phyloP scores from a whole-genome alignment of 2,329 filamentous ascomycete genomes.

The Xylariomycetidae sp. region DNA sequence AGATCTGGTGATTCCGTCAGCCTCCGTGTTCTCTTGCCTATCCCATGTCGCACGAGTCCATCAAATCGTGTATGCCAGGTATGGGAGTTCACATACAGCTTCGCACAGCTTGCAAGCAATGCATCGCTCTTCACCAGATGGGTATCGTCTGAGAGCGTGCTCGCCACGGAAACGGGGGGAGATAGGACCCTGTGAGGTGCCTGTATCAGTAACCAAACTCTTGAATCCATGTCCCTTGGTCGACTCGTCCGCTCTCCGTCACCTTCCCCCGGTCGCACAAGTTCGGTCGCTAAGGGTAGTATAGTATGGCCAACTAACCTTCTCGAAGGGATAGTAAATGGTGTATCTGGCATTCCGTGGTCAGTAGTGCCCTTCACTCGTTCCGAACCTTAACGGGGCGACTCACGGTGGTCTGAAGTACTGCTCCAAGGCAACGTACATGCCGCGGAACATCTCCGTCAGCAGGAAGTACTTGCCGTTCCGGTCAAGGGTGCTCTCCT shows the following conservation, averaged over 20 bases:
- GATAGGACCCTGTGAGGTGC: slow-evolving; percentile 66
- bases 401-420: slow-evolving; percentile 95
- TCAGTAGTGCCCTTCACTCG: slow-evolving; percentile 5
- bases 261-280: neutral
- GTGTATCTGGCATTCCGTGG: slow-evolving; percentile 63
- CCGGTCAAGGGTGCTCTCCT: slow-evolving; percentile 73
- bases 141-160: slow-evolving; percentile 92
- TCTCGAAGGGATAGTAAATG: slow-evolving; percentile 98
- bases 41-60: no score
- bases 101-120: slow-evolving; percentile 99
- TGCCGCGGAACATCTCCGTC: slow-evolving; percentile 92
- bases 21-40: no score
- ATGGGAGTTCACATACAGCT: slow-evolving; percentile 51
- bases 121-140: slow-evolving; percentile 95
- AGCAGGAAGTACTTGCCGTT: slow-evolving; percentile 91
- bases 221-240: slow-evolving; percentile 10
- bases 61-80: no score
- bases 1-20: slow-evolving; percentile 52
- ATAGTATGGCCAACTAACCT: no score
- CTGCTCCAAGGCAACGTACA: slow-evolving; percentile 97
- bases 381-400: neutral
- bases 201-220: slow-evolving; percentile 16
- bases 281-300: neutral
- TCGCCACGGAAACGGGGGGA: slow-evolving; percentile 97
- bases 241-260: slow-evolving; percentile 2